Conservation (phyloP, 2,329 filamentous ascomycete species). For the Calonectria hawksworthii region DNA sequence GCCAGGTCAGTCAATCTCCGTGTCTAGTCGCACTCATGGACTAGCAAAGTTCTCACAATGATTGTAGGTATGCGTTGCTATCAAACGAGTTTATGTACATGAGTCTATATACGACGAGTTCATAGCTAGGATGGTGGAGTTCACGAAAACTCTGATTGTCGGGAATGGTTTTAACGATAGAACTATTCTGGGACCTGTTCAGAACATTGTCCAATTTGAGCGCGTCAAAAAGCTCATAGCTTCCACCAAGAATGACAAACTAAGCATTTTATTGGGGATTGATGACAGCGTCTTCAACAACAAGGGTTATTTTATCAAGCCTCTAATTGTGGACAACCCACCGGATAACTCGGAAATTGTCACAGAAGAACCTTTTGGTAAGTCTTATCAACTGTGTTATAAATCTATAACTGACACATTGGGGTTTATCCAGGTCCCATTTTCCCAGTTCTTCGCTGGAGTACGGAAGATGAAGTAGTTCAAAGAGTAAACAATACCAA, state of each 20-base stretch:
- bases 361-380: conserved; percentile 64
- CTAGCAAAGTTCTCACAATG: no score
- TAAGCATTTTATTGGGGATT: conserved; percentile 57
- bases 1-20: conserved; percentile 44
- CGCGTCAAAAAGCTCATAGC: conserved; percentile 60
- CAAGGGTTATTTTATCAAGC: conserved; percentile 68
- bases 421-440: conserved; percentile 59
- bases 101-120: conserved; percentile 71
- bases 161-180: conserved; percentile 57
- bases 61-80: conserved; percentile 44
- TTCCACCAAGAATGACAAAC: conserved; percentile 60
- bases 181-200: conserved; percentile 68
- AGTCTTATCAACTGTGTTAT: neutral
- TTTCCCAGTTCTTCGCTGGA: conserved; percentile 73
- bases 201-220: conserved; percentile 76
- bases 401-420: neutral
- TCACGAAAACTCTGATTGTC: conserved; percentile 58
- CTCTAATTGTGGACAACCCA: conserved; percentile 72
- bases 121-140: conserved; percentile 53
- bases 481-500: conserved; percentile 67
- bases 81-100: conserved; percentile 75
- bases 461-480: conserved; percentile 72
- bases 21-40: no score
- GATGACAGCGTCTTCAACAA: conserved; percentile 28
- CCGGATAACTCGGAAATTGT: conserved; percentile 69